Conservation (phyloP, 345 rosid species). For the Litchi chinensis region DNA sequence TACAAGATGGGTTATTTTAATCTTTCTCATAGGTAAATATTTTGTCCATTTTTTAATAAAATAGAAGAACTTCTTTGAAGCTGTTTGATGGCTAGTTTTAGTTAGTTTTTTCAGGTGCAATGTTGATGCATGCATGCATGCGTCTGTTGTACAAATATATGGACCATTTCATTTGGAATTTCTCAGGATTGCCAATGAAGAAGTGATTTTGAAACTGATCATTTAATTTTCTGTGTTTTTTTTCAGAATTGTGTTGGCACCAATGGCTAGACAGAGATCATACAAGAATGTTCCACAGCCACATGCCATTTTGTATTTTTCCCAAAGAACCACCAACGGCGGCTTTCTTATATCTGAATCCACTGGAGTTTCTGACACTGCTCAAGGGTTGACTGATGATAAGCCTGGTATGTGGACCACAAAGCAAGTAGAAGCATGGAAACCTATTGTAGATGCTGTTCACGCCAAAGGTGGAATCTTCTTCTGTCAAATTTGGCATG, state of each 20-base stretch:
- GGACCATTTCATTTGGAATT: too few species aligned
- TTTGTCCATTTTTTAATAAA: too few species aligned
- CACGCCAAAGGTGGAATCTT: constrained; percentile 75
- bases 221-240: background rate
- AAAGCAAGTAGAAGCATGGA: constrained; percentile 88
- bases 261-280: constrained; percentile 62
- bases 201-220: too few species aligned
- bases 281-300: constrained; percentile 66
- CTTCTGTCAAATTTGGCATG: constrained; percentile 80
- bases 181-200: too few species aligned
- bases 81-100: too few species aligned
- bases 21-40: background rate
- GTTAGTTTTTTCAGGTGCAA: too few species aligned
- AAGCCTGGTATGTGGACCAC: constrained; percentile 83
- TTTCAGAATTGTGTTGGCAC: constrained; percentile 63
- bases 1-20: background rate
- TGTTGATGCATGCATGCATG: too few species aligned
- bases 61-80: too few species aligned
- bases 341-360: constrained; percentile 74
- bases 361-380: constrained; percentile 68
- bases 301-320: constrained; percentile 67
- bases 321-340: constrained; percentile 64
- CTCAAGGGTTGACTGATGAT: constrained; percentile 42
- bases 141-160: too few species aligned
- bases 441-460: constrained; percentile 82